Percentiles rank a stretch among this genome's conserved stretches.
phyloP scores from a whole-genome alignment of 108 stramenopile genomes.

The Cyclotella sp. region DNA sequence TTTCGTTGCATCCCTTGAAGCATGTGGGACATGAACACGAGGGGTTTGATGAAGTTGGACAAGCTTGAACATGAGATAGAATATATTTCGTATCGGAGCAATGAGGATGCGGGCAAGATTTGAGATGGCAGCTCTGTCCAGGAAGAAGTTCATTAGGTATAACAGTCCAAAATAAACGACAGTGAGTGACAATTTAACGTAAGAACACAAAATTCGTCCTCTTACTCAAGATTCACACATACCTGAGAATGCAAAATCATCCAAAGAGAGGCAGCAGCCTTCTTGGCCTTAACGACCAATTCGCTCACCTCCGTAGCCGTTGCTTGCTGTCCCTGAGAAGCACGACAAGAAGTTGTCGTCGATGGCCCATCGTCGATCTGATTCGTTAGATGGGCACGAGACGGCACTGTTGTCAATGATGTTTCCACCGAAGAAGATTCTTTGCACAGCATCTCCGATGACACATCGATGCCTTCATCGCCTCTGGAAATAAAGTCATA shows the following conservation, averaged over 20 bases:
- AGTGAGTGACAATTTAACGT: not conserved
- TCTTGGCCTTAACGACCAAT: conserved; percentile 78
- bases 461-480: not conserved
- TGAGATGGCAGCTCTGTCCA: conserved; percentile 62
- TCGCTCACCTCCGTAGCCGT: conserved; percentile 40
- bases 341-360: not conserved
- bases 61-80: conserved; percentile 74
- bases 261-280: conserved; percentile 84
- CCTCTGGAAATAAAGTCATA: not conserved
- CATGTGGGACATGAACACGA: conserved; percentile 63
- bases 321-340: not conserved
- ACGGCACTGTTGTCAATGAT: not conserved
- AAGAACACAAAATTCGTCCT: not conserved
- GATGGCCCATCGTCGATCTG: not conserved
- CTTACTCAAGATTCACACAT: conserved; percentile 31
- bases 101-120: conserved; percentile 69
- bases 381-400: not conserved
- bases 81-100: conserved; percentile 78
- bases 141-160: not conserved
- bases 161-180: too few relatives aligned
- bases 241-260: conserved; percentile 89
- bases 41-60: conserved; percentile 34
- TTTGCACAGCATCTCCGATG: not conserved
- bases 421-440: not conserved
- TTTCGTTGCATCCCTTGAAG: conserved; percentile 78